phyloP scores from a whole-genome alignment of 345 rosid species.

The Eucalyptus curtisii region DNA sequence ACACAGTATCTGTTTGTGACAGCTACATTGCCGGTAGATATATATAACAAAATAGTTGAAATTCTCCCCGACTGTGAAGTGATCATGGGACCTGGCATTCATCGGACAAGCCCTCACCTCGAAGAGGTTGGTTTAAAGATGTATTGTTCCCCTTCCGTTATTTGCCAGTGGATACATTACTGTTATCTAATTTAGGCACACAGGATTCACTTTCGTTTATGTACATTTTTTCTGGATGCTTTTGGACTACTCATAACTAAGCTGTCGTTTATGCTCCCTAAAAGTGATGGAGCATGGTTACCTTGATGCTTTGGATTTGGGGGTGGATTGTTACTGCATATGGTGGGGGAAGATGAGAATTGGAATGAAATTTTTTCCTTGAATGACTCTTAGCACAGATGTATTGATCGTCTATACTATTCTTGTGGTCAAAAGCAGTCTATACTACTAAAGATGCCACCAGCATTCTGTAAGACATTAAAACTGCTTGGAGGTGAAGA shows the following conservation, averaged over 20 bases:
- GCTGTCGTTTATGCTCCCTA: neutral
- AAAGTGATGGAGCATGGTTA: neutral
- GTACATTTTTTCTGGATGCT: neutral
- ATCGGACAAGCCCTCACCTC: constrained; percentile 68
- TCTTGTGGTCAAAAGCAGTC: neutral
- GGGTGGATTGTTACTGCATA: neutral
- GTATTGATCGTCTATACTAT: neutral
- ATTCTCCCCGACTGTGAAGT: constrained; percentile 78
- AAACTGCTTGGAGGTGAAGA: neutral
- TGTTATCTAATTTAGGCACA: neutral
- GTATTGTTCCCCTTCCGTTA: neutral
- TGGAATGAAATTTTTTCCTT: neutral
- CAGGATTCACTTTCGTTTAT: neutral
- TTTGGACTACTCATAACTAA: neutral
- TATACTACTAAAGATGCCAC: neutral
- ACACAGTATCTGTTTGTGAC: constrained; percentile 66
- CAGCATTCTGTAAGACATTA: neutral
- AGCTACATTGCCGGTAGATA: constrained; percentile 77
- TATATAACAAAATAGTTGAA: constrained; percentile 79
- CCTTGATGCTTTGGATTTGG: neutral
- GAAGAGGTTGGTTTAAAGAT: constrained; percentile 55
- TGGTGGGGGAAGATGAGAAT: neutral
- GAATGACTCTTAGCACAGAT: neutral
- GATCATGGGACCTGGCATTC: constrained; percentile 90
- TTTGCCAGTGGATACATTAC: neutral